Evolutionary conservation across 1,139 yeast genomes (phyloP).

Genomic region (Yarrowia galli): DNA sequence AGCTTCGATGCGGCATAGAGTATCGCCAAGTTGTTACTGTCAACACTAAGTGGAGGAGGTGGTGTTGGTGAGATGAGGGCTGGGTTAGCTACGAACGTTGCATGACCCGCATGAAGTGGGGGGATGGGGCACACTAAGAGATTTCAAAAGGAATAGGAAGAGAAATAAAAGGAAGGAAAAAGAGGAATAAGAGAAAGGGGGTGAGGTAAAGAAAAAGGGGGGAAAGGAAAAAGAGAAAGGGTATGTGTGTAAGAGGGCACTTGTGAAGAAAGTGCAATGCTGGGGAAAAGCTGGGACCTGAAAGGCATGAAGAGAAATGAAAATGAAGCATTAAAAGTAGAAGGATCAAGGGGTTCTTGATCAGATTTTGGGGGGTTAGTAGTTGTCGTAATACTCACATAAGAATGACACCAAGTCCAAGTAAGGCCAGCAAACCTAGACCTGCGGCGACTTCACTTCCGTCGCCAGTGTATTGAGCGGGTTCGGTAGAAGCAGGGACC

Average conservation of each 20-base stretch:
- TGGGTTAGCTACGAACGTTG: conserved; percentile 15
- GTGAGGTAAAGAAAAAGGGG: background rate
- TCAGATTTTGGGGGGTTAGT: conserved; percentile 9
- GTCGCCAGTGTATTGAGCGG: conserved; percentile 12
- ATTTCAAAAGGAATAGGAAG: background rate
- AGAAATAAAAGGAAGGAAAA: background rate
- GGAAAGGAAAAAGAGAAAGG: background rate
- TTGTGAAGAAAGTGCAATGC: background rate
- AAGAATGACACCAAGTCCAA: conserved; percentile 9
- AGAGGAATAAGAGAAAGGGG: background rate
- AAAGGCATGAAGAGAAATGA: background rate
- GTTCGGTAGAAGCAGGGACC: background rate
- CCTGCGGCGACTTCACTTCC: background rate
- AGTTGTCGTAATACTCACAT: conserved; percentile 17
- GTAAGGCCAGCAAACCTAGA: conserved; percentile 9
- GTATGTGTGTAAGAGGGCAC: no score
- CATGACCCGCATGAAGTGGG: no score
- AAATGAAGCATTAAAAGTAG: background rate
- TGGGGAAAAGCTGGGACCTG: no score
- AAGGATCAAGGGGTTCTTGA: background rate
- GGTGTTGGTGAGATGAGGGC: conserved; percentile 19
- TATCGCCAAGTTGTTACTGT: background rate
- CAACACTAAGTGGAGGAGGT: conserved; percentile 12
- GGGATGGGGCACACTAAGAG: background rate
- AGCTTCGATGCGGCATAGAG: background rate